Conservation (phyloP, 495 filamentous ascomycete species). For the Letharia lupina region DNA sequence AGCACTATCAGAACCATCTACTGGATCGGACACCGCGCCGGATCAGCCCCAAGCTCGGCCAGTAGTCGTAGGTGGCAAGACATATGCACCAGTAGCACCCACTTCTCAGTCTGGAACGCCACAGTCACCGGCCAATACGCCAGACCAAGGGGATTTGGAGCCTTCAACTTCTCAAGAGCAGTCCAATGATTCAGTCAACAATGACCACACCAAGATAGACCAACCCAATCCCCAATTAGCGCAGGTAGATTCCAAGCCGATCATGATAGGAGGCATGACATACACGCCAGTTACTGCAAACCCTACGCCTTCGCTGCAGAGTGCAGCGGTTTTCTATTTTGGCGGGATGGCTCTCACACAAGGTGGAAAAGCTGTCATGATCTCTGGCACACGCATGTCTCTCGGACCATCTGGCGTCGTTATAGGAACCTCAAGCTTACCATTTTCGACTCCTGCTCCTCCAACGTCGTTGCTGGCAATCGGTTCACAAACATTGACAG, state of each 20-base stretch:
- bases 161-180: background rate
- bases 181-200: background rate
- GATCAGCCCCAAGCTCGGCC: background rate
- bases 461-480: background rate
- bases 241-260: background rate
- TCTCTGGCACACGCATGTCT: background rate
- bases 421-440: background rate
- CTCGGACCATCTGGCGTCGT: background rate
- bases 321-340: background rate
- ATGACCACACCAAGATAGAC: background rate
- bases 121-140: background rate
- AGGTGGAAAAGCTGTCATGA: background rate
- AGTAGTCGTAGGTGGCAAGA: slow-evolving; percentile 2
- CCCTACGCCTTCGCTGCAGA: background rate
- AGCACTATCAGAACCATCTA: background rate
- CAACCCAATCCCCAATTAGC: background rate
- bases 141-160: background rate
- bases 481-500: background rate
- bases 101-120: background rate
- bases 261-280: background rate
- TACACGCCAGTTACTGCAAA: background rate
- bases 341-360: background rate
- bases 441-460: background rate
- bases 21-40: background rate
- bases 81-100: background rate